These are phyloP conservation scores for Triticum monococcum DNA, from an alignment of 176 grass and related monocot species.

Conservation along the genomic window DNA sequence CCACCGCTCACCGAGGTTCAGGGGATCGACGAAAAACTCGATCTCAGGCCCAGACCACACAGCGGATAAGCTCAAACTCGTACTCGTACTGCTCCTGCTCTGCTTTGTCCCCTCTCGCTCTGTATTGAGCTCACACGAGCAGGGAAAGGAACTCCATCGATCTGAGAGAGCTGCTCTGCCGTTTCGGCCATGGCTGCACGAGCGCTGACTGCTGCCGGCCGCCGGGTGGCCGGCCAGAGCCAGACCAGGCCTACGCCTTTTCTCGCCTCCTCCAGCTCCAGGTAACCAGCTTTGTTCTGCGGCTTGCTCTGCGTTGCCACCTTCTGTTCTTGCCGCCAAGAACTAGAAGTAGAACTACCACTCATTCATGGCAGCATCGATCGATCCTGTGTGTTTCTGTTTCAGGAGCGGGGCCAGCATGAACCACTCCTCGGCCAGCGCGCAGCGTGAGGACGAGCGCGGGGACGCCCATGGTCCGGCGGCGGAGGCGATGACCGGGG, in stretches of 20 bases:
- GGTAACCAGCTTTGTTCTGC: not conserved
- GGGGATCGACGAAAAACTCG: no score
- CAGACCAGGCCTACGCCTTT: not conserved
- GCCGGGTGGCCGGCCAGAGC: not conserved
- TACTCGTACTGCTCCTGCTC: no score
- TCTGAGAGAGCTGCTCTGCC: not conserved
- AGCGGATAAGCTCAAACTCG: no score
- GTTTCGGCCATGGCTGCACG: constrained; percentile 2
- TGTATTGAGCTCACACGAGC: not conserved
- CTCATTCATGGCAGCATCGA: not conserved
- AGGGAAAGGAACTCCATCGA: no score
- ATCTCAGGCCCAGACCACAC: no score
- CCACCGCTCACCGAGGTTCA: no score
- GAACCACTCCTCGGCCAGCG: not conserved
- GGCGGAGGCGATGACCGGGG: not conserved
- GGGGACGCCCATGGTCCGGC: not conserved
- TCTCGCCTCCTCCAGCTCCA: not conserved
- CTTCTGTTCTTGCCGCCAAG: no score
- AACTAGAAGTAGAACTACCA: not conserved
- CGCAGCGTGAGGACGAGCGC: not conserved
- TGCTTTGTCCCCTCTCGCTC: no score
- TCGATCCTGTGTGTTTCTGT: not conserved
- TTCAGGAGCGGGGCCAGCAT: not conserved
- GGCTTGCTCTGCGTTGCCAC: no score
- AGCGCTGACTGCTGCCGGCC: not conserved